Base-by-base conservation (phyloP, 2,329 filamentous ascomycete genomes). In the Botrytis aclada region DNA sequence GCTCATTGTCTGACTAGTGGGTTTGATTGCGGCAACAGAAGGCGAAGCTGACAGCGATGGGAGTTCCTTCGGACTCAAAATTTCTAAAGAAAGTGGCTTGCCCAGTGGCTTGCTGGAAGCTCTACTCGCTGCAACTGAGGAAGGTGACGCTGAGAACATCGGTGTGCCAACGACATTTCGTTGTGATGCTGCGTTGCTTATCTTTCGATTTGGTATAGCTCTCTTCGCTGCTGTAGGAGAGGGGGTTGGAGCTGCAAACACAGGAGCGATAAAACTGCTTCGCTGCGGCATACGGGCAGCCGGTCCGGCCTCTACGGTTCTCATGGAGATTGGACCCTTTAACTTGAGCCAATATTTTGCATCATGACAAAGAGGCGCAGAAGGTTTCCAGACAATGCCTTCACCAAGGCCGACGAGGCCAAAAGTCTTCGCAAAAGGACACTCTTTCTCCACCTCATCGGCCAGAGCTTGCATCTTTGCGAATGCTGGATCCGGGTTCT, bases 381-480 rank as follows among this genome's bases (percentile, higher is more conserved):
- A 58, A 3, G 73, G 73, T 70, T 78, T 78, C 76, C 77, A 79
- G 1, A 79, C 77, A n/a, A 79, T 77, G 2, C 77, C 77, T 43
- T 78, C 77, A 6, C 77, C 77, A 4, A 73, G 51, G 1, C 77
- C 77, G 12, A 47, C 73, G 9, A 77, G 61, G 0, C 74, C 76
- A 37, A 78, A 77, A 8, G 67, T 63, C 62, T 76, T 76, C 12
- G 75, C 73, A 37, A 79, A 79, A 8, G 77, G 76, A 56, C 77
- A 78, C 71, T 77, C 72, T 32, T 67, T 73, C 67, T 77, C 77
- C 0, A 79, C 77, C 4, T 73, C 71, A 60, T 76, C 6, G 0
- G 76, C 76, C 3, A 73, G 54, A 3, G 62, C 66, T 60, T 73
- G 69, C 51, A 77, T 70, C n/a, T 51, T 70, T 14, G 74, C 58